Conservation (phyloP, 768 basidiomycete species). For the Mycena chlorophos region DNA sequence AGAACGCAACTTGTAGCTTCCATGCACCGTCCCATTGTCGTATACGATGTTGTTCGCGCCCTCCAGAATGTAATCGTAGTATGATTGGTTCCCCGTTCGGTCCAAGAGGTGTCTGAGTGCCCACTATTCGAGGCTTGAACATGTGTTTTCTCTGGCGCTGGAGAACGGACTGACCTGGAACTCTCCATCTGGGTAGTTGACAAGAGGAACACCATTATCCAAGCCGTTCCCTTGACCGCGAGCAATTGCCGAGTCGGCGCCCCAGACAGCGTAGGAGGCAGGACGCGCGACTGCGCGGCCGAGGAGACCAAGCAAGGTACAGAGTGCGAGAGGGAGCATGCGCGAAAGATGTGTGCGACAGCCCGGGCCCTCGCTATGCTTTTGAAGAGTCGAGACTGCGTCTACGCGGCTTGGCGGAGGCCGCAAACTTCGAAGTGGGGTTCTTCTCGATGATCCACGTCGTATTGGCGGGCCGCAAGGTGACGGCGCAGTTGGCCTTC, state of each 20-base stretch:
- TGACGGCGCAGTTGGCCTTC: neutral
- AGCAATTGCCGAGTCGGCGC: conserved; percentile 45
- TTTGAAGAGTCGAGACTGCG: neutral
- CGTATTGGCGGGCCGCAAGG: neutral
- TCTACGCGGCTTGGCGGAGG: neutral
- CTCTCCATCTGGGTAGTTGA: conserved; percentile 39
- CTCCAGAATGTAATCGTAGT: conserved; percentile 41
- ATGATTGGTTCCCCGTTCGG: conserved; percentile 40
- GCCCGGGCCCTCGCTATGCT: neutral
- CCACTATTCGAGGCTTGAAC: conserved; percentile 35
- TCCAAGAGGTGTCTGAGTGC: conserved; percentile 42
- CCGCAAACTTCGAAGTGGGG: neutral
- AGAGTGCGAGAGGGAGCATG: neutral
- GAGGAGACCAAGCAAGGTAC: neutral
- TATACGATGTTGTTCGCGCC: conserved; percentile 42
- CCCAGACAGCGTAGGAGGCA: conserved; percentile 45
- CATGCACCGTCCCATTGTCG: conserved; percentile 39
- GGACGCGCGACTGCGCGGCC: conserved; percentile 27
- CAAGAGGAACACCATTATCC: conserved; percentile 32
- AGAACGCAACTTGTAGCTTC: conserved; percentile 41
- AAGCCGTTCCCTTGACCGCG: conserved; percentile 46
- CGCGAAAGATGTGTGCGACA: neutral
- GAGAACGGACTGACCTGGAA: conserved; percentile 9
- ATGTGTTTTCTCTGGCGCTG: neutral
- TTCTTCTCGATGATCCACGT: neutral